Base-by-base conservation (phyloP, 2,329 filamentous ascomycete species). In the Colletotrichum chlorophyti region DNA sequence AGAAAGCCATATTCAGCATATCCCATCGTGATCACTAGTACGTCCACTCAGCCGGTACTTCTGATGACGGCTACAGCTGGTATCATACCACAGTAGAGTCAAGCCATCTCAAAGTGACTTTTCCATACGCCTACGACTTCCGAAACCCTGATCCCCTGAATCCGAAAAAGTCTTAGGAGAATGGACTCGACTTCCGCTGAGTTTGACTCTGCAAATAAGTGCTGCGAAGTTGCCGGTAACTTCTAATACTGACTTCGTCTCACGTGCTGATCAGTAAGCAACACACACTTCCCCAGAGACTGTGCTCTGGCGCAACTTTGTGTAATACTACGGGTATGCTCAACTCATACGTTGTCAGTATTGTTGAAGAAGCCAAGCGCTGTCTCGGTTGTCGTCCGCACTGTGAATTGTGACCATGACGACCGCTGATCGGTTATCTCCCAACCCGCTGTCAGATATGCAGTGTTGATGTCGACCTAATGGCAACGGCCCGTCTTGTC, bases 41-140 rank as follows among this genome's bases (percentile, higher is more conserved):
- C n/a, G 15, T 46, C 32, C 23, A 14, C 42, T 47, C 26, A 37
- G 12, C 35, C 27, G 6, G 54, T 34, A 23, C 42, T 43, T 42
- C 42, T 31, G 31, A 38, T 59, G n/a, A 31, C 23, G 43, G 10
- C 2, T 43, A 43, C 43, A 59, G 50, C 21, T 55, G 35, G 43
- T 55, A 43, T 38, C 50, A 55, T 19, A 40, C 37, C 23, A 37
- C 14, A 52, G 21, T 14, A 26, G 15, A 29, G 23, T 34, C 41
- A 47, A 53, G 40, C 48, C 48, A 53, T 48, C 27, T 41, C 40
- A 17, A 52, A 38, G 11, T 38, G 38, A 23, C 10, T 26, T 17
- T 24, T 26, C 29, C 38, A 29, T 42, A 23, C 31, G 23, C 35
- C 51, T 37, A 38, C 17, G 53, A 24, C 53, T 32, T 27, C 24